Conservation (phyloP, 495 filamentous ascomycete species). For the Penicillium simplicissimum region DNA sequence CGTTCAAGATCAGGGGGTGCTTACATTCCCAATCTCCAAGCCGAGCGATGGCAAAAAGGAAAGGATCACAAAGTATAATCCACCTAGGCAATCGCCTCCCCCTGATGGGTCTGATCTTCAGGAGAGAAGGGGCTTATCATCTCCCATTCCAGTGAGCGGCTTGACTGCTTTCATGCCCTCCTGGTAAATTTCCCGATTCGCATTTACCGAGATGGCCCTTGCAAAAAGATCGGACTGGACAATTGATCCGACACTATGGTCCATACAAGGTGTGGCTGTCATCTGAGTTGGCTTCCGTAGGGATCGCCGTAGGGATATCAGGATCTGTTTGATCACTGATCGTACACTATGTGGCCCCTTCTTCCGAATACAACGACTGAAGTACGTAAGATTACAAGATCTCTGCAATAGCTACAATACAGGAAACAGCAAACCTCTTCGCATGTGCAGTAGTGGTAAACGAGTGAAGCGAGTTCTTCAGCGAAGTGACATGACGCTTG, state of each 20-base stretch:
- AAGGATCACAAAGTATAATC: not conserved
- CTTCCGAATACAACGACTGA: not conserved
- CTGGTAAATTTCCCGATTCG: not conserved
- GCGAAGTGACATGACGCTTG: not conserved
- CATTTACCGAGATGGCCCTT: not conserved
- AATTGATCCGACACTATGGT: not conserved
- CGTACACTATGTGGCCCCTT: not conserved
- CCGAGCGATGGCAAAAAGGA: not conserved
- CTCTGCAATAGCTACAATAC: not conserved
- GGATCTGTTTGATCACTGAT: not conserved
- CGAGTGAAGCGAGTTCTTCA: not conserved
- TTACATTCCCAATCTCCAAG: not conserved
- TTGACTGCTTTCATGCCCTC: not conserved
- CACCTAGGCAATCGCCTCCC: conserved; percentile 1
- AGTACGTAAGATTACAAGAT: not conserved
- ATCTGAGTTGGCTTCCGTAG: not conserved
- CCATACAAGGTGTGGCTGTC: conserved; percentile 3
- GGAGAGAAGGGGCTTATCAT: conserved; percentile 25
- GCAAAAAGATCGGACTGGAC: not conserved
- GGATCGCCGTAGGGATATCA: not conserved
- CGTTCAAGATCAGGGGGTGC: conserved; percentile 19
- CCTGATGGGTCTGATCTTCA: conserved; percentile 26
- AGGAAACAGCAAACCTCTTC: not conserved
- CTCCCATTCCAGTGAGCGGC: conserved; percentile 16
- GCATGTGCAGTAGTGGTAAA: not conserved